Percentiles rank a stretch among this genome's conserved stretches.
Evolutionary conservation across 148 eudicot genomes (phyloP).

Genomic region (Dysphania ambrosioides): DNA sequence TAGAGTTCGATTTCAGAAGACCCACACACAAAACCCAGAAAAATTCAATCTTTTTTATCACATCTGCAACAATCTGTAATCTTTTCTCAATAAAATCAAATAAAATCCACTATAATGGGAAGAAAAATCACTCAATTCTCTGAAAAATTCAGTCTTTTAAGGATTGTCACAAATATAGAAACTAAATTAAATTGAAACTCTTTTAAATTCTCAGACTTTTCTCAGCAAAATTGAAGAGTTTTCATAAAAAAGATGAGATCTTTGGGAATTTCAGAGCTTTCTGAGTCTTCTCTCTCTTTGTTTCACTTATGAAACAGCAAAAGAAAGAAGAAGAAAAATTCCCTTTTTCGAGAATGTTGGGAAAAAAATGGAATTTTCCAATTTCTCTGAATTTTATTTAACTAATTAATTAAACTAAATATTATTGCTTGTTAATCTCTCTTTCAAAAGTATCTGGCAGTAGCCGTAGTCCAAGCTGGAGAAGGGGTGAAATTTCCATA

Average conservation of each 20-base stretch:
- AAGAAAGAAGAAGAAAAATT: too few relatives aligned
- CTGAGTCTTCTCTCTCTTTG: conserved; percentile 8
- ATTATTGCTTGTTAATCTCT: conserved; percentile 5
- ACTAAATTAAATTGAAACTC: not conserved
- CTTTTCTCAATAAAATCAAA: too few relatives aligned
- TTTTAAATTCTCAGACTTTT: not conserved
- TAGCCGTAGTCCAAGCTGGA: conserved; percentile 31
- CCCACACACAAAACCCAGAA: conserved; percentile 3
- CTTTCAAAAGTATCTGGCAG: conserved; percentile 17
- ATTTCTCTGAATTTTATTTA: not conserved
- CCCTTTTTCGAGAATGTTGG: conserved; percentile 7
- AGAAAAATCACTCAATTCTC: not conserved
- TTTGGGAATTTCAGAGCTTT: not conserved
- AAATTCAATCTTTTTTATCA: conserved; percentile 17
- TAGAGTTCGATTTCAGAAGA: conserved; percentile 26
- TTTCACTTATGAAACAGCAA: conserved; percentile 9
- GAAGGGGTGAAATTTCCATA: conserved; percentile 32
- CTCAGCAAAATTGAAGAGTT: conserved; percentile 15
- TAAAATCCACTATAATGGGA: not conserved
- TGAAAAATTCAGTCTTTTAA: conserved; percentile 11
- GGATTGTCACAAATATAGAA: not conserved
- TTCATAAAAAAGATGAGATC: not conserved
- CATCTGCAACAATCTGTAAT: conserved; percentile 25
- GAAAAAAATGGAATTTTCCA: not conserved
- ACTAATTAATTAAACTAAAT: not conserved